Percentiles rank a stretch among this genome's conserved stretches.
Conservation (phyloP, 2,329 filamentous ascomycete genomes). For the Calonectria ilicicola region DNA sequence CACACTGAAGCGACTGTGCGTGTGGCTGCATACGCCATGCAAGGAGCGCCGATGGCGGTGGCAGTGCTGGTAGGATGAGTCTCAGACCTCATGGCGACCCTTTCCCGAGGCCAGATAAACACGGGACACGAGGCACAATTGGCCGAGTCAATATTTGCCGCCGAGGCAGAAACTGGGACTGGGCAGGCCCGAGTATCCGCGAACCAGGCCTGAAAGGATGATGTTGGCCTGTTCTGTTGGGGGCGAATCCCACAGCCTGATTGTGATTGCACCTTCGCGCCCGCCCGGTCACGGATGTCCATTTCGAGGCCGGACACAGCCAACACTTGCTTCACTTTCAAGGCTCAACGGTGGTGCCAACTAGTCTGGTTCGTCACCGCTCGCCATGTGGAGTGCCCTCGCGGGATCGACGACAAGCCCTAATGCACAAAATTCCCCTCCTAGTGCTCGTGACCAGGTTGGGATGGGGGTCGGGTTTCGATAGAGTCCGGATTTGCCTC, state of each 20-base stretch:
- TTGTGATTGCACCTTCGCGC: background rate
- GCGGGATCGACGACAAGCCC: background rate
- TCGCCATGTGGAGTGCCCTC: background rate
- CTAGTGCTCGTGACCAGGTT: background rate
- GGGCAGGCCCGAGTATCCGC: background rate
- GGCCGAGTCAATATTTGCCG: background rate
- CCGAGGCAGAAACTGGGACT: background rate
- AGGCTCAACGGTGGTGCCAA: background rate
- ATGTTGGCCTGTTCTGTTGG: background rate
- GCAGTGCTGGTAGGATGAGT: background rate
- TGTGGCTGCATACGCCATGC: background rate
- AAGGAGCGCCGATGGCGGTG: background rate
- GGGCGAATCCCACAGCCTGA: background rate
- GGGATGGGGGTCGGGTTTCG: background rate
- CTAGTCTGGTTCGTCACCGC: background rate
- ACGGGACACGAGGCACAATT: background rate
- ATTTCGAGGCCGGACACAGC: background rate
- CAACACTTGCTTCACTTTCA: background rate
- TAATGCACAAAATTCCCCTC: background rate
- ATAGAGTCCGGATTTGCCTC: background rate
- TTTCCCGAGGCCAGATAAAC: background rate
- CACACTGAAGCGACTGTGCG: background rate
- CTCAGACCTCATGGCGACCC: background rate
- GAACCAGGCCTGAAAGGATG: background rate
- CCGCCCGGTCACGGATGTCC: background rate